A percentile compares a stretch with the other conserved stretches of the same genome.
phyloP scores from a whole-genome alignment of 805 yeast genomes.

The Nakazawaea holstii region DNA sequence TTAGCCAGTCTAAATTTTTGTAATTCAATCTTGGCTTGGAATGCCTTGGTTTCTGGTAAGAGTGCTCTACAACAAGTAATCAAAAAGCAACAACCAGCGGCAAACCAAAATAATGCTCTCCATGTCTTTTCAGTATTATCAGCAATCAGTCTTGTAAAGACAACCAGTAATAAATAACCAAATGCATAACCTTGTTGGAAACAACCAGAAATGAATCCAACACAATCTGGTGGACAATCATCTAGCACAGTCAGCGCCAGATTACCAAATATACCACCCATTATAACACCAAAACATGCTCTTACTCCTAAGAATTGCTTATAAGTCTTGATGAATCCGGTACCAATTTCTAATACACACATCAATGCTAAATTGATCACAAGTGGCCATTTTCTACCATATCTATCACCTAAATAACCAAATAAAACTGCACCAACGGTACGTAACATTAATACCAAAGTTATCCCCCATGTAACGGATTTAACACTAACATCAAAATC shows the following conservation, averaged over 20 bases:
- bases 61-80: conserved; percentile 35
- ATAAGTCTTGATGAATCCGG: conserved; percentile 55
- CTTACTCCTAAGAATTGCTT: conserved; percentile 56
- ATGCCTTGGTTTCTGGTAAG: conserved; percentile 51
- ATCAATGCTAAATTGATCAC: conserved; percentile 39
- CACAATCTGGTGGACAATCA: conserved; percentile 45
- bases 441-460: conserved; percentile 63
- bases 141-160: conserved; percentile 59
- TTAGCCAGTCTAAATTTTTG: conserved; percentile 25
- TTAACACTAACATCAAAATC: conserved; percentile 39
- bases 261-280: conserved; percentile 54
- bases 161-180: conserved; percentile 61
- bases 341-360: conserved; percentile 53
- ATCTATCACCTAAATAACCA: conserved; percentile 54
- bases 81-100: conserved; percentile 50
- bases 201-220: conserved; percentile 59
- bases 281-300: conserved; percentile 54
- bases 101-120: conserved; percentile 67
- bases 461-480: conserved; percentile 61
- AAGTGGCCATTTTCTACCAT: conserved; percentile 59
- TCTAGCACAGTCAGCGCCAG: conserved; percentile 50
- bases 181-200: conserved; percentile 80
- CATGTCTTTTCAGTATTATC: conserved; percentile 47
- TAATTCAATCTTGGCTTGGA: conserved; percentile 34
- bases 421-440: conserved; percentile 62